Evolutionary conservation across 352 stramenopile genomes (phyloP).

Genomic region (Phytophthora niederhauseri): DNA sequence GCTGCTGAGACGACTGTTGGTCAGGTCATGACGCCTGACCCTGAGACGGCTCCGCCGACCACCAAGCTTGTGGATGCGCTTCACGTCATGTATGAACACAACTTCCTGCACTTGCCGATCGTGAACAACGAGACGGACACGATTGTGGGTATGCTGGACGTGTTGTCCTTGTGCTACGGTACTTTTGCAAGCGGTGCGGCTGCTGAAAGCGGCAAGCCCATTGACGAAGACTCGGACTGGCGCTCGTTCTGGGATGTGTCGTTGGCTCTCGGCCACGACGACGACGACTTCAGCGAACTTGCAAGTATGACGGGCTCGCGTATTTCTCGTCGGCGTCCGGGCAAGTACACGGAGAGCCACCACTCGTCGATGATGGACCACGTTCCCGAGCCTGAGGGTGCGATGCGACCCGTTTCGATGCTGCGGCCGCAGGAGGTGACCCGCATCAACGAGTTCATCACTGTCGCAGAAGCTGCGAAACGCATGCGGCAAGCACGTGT

Average conservation of each 20-base stretch:
- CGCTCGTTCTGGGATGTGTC: constrained; percentile 91
- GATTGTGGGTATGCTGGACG: constrained; percentile 88
- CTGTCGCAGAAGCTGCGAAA: constrained; percentile 80
- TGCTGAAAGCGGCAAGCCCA: constrained; percentile 42
- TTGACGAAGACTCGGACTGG: constrained; percentile 76
- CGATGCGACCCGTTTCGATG: constrained; percentile 79
- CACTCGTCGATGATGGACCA: constrained; percentile 53
- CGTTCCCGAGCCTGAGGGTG: constrained; percentile 63
- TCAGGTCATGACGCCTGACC: constrained; percentile 97
- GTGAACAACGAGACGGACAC: constrained; percentile 81
- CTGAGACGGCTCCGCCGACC: constrained; percentile 92
- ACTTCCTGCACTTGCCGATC: constrained; percentile 97
- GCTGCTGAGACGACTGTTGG: constrained; percentile 90
- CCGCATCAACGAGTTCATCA: constrained; percentile 88
- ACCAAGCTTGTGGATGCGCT: constrained; percentile 96
- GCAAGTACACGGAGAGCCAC: constrained; percentile 46
- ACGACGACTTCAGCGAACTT: constrained; percentile 79
- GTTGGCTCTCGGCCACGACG: constrained; percentile 72
- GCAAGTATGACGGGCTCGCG: constrained; percentile 65
- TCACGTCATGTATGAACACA: constrained; percentile 98
- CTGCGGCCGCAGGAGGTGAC: constrained; percentile 81
- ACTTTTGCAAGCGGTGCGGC: constrained; percentile 78
- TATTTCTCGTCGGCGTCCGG: constrained; percentile 43
- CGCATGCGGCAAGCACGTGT: constrained; percentile 83
- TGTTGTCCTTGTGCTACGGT: constrained; percentile 89